Base-by-base conservation (phyloP, 1,139 yeast genomes). In the Arxiozyma slooffiae region DNA sequence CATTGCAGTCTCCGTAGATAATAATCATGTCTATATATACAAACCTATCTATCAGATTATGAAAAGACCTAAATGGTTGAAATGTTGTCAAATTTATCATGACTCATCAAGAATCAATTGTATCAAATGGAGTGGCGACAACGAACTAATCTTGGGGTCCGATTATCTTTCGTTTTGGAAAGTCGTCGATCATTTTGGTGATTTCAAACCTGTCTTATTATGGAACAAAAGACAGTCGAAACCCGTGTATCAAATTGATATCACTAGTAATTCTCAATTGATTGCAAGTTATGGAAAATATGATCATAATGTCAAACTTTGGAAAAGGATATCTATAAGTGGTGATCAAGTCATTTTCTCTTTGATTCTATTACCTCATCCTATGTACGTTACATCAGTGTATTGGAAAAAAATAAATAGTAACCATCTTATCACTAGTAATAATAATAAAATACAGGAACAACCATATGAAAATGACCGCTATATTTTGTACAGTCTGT, bases 301-400 rank as follows among this genome's bases (percentile, higher is more conserved):
- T 61, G 96, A 87, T 62, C 72, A 76, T 47, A 70, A 83, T 16
- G 80, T 86, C 37, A 87, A 86, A 62, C 74, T 89, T 4, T 90
- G 96, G 96, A 75, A 82, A 48, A 71, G 97, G 45, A 72, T 82
- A 4, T 78, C 84, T 14, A 85, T 82, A 60, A 57, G 66, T 41
- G 92, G 86, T 14, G 83, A 79, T 23, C 76, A 78, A 51, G 77
- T 85, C 4, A 74, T 81, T 24, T 89, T 88, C 64, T 95, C 85
- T 60, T 71, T 88, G 56, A 70, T 80, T 0, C 83, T 85, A 60
- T 67, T 88, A 23, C 76, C 79, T 16, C 95, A 86, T 60, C 81
- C 83, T 0, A 63, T 75, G 1, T 75, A 76, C 51, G 79, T 89
- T 2, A 72, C 80, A 0, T 72, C 74, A 44, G 64, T 79, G 26